phyloP scores from a whole-genome alignment of 1,284 basidiomycete species.

The Crepidotus sp. region DNA sequence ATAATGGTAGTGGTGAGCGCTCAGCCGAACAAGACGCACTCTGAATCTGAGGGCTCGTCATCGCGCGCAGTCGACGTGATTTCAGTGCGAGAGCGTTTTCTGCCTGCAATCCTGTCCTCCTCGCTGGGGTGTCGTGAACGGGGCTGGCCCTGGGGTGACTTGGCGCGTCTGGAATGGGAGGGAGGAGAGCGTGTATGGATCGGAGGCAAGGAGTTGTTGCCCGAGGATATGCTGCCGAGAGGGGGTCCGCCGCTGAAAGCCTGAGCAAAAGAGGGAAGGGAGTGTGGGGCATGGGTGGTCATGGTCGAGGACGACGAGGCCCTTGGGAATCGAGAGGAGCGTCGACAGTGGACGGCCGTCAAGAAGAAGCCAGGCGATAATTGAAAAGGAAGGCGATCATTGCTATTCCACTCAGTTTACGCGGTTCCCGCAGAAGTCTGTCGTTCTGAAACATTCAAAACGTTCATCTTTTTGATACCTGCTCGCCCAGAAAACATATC shows the following conservation, averaged over 20 bases:
- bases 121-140: slow-evolving; percentile 26
- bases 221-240: slow-evolving; percentile 36
- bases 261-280: slow-evolving; percentile 69
- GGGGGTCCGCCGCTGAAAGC: slow-evolving; percentile 48
- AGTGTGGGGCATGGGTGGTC: slow-evolving; percentile 35
- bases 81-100: slow-evolving; percentile 41
- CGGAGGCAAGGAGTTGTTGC: slow-evolving; percentile 52
- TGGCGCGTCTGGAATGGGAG: slow-evolving; percentile 25
- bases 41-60: slow-evolving; percentile 28
- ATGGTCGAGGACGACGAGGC: slow-evolving; percentile 17
- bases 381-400: no score
- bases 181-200: slow-evolving; percentile 39
- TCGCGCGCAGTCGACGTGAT: slow-evolving; percentile 27
- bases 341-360: slow-evolving; percentile 7
- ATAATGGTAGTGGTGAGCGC: slow-evolving; percentile 13
- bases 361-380: not conserved
- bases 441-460: slow-evolving; percentile 8
- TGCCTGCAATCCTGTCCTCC: slow-evolving; percentile 25
- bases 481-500: not conserved
- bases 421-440: not conserved
- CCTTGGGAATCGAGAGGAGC: slow-evolving; percentile 1
- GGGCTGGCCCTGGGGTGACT: slow-evolving; percentile 25
- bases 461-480: slow-evolving; percentile 2
- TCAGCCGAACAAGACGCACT: slow-evolving; percentile 30
- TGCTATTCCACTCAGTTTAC: no score